Percentiles rank a stretch among this genome's conserved stretches.
These are phyloP conservation scores for Leccinum disarticulatum DNA, from an alignment of 768 basidiomycete genomes.

Conservation along the genomic window DNA sequence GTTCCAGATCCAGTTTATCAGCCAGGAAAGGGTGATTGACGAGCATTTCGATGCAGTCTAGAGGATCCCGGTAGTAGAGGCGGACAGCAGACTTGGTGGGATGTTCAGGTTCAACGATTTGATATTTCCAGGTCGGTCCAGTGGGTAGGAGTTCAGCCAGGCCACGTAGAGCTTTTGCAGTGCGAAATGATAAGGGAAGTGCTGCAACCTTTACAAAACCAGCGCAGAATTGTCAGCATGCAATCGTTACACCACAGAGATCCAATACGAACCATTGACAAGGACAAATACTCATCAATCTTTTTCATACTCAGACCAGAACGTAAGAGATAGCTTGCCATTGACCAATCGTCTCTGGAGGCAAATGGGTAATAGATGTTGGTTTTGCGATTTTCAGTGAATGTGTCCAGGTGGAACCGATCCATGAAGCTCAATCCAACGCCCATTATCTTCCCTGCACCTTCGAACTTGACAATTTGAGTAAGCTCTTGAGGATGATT, in stretches of 20 bases:
- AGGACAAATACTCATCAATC: neutral
- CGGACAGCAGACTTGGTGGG: too few species aligned
- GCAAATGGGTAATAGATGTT: neutral
- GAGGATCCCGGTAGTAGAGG: neutral
- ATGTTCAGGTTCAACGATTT: neutral
- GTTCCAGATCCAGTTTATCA: neutral
- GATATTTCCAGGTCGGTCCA: too few species aligned
- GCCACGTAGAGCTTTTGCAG: neutral
- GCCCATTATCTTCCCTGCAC: too few species aligned
- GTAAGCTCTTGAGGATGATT: too few species aligned
- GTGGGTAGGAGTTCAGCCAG: neutral
- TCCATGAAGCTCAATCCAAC: too few species aligned
- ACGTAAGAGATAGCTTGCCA: neutral
- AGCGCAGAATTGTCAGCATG: neutral
- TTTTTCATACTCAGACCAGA: neutral
- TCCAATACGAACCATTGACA: neutral
- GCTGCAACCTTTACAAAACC: neutral
- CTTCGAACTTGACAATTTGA: too few species aligned
- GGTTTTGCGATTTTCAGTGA: neutral
- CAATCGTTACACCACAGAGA: too few species aligned
- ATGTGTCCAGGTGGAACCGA: too few species aligned
- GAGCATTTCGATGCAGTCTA: neutral
- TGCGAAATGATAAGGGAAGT: neutral
- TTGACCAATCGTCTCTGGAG: neutral
- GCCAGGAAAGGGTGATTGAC: neutral